These are phyloP conservation scores for Eucalyptus sp. DNA, from an alignment of 345 rosid genomes.

Conservation along the genomic window DNA sequence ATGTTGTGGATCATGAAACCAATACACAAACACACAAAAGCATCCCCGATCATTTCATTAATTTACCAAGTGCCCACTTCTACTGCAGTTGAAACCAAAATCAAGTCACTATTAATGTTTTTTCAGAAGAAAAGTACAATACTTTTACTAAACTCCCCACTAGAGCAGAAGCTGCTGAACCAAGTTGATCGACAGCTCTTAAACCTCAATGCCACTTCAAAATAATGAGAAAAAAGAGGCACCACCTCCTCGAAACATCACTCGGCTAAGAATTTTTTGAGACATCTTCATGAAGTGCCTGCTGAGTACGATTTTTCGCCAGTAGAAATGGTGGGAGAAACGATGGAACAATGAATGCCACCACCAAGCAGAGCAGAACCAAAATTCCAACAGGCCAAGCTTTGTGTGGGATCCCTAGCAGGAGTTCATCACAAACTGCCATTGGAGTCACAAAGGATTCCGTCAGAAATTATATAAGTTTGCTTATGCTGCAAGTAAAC, in stretches of 20 bases:
- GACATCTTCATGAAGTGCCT: not conserved
- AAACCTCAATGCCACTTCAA: not conserved
- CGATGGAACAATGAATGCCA: constrained; percentile 37
- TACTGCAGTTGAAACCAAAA: not conserved
- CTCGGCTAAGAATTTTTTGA: constrained; percentile 25
- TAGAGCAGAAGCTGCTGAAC: not conserved
- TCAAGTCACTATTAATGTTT: not conserved
- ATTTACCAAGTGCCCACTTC: not conserved
- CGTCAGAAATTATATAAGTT: not conserved
- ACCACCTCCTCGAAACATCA: not conserved
- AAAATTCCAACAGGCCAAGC: constrained; percentile 60
- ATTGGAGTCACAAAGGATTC: not conserved
- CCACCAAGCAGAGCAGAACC: constrained; percentile 44
- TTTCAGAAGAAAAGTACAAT: not conserved
- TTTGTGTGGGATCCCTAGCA: constrained; percentile 57
- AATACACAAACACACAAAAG: fast-evolving
- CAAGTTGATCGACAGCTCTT: not conserved
- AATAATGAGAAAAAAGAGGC: not conserved
- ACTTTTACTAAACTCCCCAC: not conserved
- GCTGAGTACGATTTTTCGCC: constrained; percentile 3
- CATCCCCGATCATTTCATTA: not conserved
- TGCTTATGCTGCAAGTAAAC: not conserved
- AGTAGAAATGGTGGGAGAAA: constrained; percentile 45
- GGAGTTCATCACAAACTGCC: constrained; percentile 74
- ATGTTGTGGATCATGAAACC: not conserved